Base-by-base conservation (phyloP, 2,329 filamentous ascomycete genomes). In the Elsinoe australis region DNA sequence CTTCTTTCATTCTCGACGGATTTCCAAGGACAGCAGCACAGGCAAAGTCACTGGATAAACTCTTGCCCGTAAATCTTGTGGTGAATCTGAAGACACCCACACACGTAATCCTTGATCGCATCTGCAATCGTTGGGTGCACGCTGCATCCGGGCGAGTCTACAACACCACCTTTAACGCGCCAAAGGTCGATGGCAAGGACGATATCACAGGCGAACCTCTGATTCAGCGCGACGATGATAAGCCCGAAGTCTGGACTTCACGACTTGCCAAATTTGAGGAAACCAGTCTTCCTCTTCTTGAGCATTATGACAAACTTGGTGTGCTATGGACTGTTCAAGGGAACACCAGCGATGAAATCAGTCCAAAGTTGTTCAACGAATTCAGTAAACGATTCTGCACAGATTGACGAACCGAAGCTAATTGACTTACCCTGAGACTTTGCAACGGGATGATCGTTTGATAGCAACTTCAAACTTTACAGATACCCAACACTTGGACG, bases 61-160 rank as follows among this genome's bases (percentile, higher is more conserved):
- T 95, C 26, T 78, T 96, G 24, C 88, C 90, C n/a, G 89, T 98
- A 64, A 98, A 98, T 67, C 78, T 95, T 52, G 92, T 88, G 41
- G 83, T 95, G 51, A 87, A 85, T 49, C 74, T 96, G 57, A 77
- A 83, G 61, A 96, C 90, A 0, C 92, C 92, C 0, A 79, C 85
- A 26, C 78, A 83, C 6, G 86, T 95, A 52, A 88, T 98, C 52
- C 76, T 96, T 55, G 80, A 88, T 57, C 84, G 92, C 49, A 95
- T 98, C 57, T 80, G 85, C 34, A 88, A 87, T 45, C 83, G 92
- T 50, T 95, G 89, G 89, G 83, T 95, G 32, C 92, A 98, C 67
- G 85, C 85, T 59, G 81, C 87, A 0, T 94, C 87, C 0, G 92
- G 92, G 1, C 78, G 92, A 21, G 84, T 95, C 12, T 98, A 98